phyloP scores from a whole-genome alignment of 2,329 filamentous ascomycete genomes.

The Septoria linicola region DNA sequence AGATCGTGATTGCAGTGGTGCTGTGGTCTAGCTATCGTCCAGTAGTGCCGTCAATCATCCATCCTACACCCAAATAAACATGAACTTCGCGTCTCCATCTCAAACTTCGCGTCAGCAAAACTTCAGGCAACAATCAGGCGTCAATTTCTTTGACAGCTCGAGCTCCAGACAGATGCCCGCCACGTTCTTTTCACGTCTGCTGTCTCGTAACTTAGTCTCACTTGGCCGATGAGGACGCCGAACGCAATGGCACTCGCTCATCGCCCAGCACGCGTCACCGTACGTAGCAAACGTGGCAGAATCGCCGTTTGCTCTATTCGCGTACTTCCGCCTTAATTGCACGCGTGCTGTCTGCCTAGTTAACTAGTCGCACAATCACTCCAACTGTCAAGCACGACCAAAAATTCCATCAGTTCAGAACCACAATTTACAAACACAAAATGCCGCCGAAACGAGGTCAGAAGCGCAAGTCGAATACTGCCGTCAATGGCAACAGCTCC shows the following conservation, averaged over 20 bases:
- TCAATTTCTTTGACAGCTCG: no score
- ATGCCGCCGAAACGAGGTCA: constrained; percentile 29
- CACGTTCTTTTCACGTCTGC: no score
- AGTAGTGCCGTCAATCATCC: neutral
- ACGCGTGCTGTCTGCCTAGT: constrained; percentile 2
- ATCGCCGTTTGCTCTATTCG: constrained; percentile 16
- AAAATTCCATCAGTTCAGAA: neutral
- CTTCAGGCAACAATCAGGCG: neutral
- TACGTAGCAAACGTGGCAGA: constrained; percentile 6
- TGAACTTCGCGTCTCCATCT: neutral
- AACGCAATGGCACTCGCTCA: neutral
- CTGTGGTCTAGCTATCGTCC: constrained; percentile 1
- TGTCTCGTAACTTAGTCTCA: no score
- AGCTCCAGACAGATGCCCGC: no score
- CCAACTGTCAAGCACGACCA: neutral
- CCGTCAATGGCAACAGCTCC: constrained; percentile 43
- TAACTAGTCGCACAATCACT: constrained; percentile 1
- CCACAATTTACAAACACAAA: neutral
- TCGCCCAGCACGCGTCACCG: neutral
- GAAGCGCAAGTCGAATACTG: constrained; percentile 26
- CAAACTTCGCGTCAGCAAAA: neutral
- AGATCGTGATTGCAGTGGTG: neutral
- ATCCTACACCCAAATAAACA: neutral
- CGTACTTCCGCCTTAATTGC: constrained; percentile 12
- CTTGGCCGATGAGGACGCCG: constrained; percentile 1